Evolutionary conservation across 2,329 filamentous ascomycete genomes (phyloP).

Genomic region (Pestalotiopsis sp.): DNA sequence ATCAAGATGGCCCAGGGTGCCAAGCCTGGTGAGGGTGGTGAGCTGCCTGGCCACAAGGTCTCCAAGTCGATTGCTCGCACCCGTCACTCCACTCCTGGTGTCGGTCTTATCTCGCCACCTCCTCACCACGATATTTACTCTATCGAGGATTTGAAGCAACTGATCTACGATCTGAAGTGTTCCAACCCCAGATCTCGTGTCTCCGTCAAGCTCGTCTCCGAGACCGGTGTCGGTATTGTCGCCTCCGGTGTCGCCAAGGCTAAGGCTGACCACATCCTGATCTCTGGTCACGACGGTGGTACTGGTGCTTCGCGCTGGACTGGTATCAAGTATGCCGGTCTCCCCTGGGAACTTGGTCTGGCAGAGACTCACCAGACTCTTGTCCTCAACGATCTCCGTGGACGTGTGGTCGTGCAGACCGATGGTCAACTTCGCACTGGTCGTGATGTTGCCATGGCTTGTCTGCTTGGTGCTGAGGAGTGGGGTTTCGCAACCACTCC

Average conservation of each 20-base stretch:
- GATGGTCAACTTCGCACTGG: slow-evolving; percentile 93
- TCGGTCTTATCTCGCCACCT: slow-evolving; percentile 92
- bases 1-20: slow-evolving; percentile 99
- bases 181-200: slow-evolving; percentile 89
- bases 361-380: slow-evolving; percentile 96
- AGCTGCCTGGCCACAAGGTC: slow-evolving; percentile 95
- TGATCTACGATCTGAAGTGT: slow-evolving; percentile 97
- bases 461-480: slow-evolving; percentile 94
- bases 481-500: slow-evolving; percentile 96
- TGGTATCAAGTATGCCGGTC: slow-evolving; percentile 96
- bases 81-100: slow-evolving; percentile 92
- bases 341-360: slow-evolving; percentile 95
- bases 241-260: slow-evolving; percentile 97
- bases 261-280: slow-evolving; percentile 94
- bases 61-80: slow-evolving; percentile 92
- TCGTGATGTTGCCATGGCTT: slow-evolving; percentile 90
- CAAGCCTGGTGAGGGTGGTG: slow-evolving; percentile 96
- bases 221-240: slow-evolving; percentile 96
- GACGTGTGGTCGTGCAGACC: slow-evolving; percentile 93
- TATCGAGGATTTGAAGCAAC: slow-evolving; percentile 95
- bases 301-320: slow-evolving; percentile 97
- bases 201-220: slow-evolving; percentile 96
- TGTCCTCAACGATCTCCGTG: slow-evolving; percentile 92
- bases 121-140: slow-evolving; percentile 99
- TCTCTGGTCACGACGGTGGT: slow-evolving; percentile 95